phyloP scores from a whole-genome alignment of 2,329 filamentous ascomycete species.

The Aspergillus cejpii region DNA sequence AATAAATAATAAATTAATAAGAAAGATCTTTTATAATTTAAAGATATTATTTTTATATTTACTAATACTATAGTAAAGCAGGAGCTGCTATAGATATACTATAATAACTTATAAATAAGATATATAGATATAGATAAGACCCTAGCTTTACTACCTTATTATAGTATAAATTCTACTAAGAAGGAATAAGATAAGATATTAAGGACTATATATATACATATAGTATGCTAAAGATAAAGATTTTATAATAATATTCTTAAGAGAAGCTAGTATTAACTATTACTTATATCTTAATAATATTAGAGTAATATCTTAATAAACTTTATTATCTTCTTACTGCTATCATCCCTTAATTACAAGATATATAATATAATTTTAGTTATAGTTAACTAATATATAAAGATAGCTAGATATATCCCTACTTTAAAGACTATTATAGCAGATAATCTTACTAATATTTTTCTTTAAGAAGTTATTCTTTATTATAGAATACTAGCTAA shows the following conservation, averaged over 20 bases:
- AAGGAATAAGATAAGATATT: background rate
- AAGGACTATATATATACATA: background rate
- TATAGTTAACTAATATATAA: constrained; percentile 8
- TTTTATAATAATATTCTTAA: background rate
- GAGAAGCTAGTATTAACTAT: constrained; percentile 4
- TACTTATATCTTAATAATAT: constrained; percentile 1
- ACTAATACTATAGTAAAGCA: background rate
- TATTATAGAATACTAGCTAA: too few relatives aligned
- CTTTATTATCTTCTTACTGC: background rate
- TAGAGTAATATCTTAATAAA: constrained; percentile 10
- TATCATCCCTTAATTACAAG: too few relatives aligned
- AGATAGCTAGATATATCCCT: background rate
- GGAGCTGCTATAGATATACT: too few relatives aligned
- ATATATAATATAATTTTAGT: constrained; percentile 1
- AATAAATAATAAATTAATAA: background rate
- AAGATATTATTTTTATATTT: too few relatives aligned
- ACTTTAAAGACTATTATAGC: too few relatives aligned
- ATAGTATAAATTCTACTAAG: background rate
- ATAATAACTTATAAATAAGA: too few relatives aligned
- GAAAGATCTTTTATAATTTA: too few relatives aligned
- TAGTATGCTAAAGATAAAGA: constrained; percentile 2
- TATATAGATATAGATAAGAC: background rate
- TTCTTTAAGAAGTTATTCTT: too few relatives aligned
- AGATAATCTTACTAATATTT: too few relatives aligned
- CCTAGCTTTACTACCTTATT: too few relatives aligned